These are phyloP conservation scores for Alternaria viburni DNA, from an alignment of 2,329 filamentous ascomycete genomes.

Conservation along the genomic window DNA sequence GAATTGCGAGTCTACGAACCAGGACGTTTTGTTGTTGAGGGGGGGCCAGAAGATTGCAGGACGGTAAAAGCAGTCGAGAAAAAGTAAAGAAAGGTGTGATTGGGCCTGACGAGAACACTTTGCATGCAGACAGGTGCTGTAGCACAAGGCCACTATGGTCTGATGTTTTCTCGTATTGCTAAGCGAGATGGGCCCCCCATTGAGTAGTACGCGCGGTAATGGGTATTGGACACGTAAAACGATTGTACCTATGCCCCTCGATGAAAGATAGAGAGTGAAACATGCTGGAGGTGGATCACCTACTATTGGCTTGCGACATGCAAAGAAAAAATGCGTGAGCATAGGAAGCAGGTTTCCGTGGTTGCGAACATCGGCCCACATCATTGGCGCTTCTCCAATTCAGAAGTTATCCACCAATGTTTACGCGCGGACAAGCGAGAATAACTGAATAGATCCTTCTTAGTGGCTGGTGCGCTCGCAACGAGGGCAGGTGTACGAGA, in stretches of 20 bases:
- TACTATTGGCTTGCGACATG: neutral
- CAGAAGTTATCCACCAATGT: conserved; percentile 19
- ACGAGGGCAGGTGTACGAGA: neutral
- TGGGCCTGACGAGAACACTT: conserved; percentile 2
- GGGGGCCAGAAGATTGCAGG: conserved; percentile 9
- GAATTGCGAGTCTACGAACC: neutral
- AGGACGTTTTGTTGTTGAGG: conserved; percentile 2
- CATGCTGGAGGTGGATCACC: neutral
- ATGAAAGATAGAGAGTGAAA: conserved; percentile 1
- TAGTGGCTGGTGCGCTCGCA: conserved; percentile 14
- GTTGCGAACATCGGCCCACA: neutral
- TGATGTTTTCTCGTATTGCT: conserved; percentile 15
- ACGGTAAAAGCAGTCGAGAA: conserved; percentile 4
- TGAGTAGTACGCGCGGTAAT: neutral
- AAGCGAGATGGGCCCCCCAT: neutral
- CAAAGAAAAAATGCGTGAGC: neutral
- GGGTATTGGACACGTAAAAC: neutral
- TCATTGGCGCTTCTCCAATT: conserved; percentile 32
- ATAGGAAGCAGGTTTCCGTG: conserved; percentile 1
- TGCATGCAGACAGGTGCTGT: conserved; percentile 16
- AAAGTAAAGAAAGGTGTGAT: conserved; percentile 19
- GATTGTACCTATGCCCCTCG: neutral
- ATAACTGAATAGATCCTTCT: conserved; percentile 8
- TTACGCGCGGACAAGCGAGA: conserved; percentile 21
- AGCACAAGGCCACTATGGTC: conserved; percentile 7